Evolutionary conservation across 2,329 filamentous ascomycete species (phyloP), one percentile per base, ranked within the genome.

Genomic region (Cladosporium sp.): DNA sequence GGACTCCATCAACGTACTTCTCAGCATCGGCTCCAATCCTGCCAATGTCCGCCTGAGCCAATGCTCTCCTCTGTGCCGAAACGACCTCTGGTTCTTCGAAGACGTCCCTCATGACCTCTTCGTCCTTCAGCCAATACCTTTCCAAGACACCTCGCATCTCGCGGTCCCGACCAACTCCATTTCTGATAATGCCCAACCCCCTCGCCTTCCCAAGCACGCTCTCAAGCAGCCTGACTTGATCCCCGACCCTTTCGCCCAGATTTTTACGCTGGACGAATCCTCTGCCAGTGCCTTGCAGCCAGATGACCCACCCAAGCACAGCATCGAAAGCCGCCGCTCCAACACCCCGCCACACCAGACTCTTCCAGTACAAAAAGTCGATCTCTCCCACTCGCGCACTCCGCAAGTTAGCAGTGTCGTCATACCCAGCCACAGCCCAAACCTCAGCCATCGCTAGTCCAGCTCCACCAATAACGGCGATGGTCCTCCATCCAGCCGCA

Each of bases 41-140:
- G 37, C 74, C 72, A 20, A 91, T 81, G 68, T 90, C 80, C 59
- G 90, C 80, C 55, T 85, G 80, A 66, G 77, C 76, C 63, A 92
- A 71, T 10, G 85, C 88, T 69, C 85, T 82, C 59, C 88, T 86
- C 60, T 91, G 82, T 53, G 87, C 83, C 66, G 87, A 85, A 35
- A 90, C 75, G 7, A 92, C 89, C 61, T 89, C 87, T 60, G 84
- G 80, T 61, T 93, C 88, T 77, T 91, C 88, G 81, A 95, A 88
- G 22, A 89, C 84, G 66, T 88, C 84, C 35, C 81, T 77, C 82
- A 89, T 90, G 28, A 90, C 72, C 52, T 82, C 77, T 6, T 84
- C 87, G 75, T 97, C 90, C 44, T 87, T 86, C 9, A 79, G 76
- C 93, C 93, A 97, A 74, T 97, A 97, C 15, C 78, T 80, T 64